These are phyloP conservation scores for Candida ficus DNA, from an alignment of 805 yeast species.

Conservation along the genomic window DNA sequence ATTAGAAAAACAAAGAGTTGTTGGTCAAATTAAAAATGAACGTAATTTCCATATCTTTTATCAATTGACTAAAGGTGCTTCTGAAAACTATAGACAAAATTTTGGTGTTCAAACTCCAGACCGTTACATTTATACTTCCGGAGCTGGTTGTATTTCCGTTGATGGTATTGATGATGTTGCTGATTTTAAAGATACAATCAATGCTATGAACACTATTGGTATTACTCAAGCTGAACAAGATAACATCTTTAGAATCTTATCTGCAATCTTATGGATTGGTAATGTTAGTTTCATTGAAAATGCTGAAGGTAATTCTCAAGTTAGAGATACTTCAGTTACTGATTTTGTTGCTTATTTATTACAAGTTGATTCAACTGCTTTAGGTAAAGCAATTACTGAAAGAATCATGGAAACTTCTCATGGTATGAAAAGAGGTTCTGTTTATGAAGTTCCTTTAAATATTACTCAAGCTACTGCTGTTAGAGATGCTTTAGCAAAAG, in stretches of 20 bases:
- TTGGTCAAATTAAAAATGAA: slow-evolving; percentile 88
- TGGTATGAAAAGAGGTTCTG: slow-evolving; percentile 86
- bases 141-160: slow-evolving; percentile 80
- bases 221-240: slow-evolving; percentile 80
- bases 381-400: slow-evolving; percentile 66
- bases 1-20: slow-evolving; percentile 93
- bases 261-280: slow-evolving; percentile 92
- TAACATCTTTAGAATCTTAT: slow-evolving; percentile 76
- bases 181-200: slow-evolving; percentile 76
- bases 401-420: slow-evolving; percentile 87
- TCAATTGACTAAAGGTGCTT: slow-evolving; percentile 89
- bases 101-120: slow-evolving; percentile 95
- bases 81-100: slow-evolving; percentile 72
- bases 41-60: slow-evolving; percentile 96
- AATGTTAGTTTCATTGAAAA: slow-evolving; percentile 82
- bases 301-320: slow-evolving; percentile 77
- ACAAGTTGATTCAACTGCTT: slow-evolving; percentile 65
- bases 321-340: slow-evolving; percentile 86
- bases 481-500: slow-evolving; percentile 92
- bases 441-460: slow-evolving; percentile 91
- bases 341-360: slow-evolving; percentile 89
- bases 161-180: slow-evolving; percentile 77
- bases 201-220: slow-evolving; percentile 89
- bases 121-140: slow-evolving; percentile 82
- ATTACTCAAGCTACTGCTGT: slow-evolving; percentile 92